Base-by-base conservation (phyloP, 2,329 filamentous ascomycete species). In the Dothistroma septosporum region DNA sequence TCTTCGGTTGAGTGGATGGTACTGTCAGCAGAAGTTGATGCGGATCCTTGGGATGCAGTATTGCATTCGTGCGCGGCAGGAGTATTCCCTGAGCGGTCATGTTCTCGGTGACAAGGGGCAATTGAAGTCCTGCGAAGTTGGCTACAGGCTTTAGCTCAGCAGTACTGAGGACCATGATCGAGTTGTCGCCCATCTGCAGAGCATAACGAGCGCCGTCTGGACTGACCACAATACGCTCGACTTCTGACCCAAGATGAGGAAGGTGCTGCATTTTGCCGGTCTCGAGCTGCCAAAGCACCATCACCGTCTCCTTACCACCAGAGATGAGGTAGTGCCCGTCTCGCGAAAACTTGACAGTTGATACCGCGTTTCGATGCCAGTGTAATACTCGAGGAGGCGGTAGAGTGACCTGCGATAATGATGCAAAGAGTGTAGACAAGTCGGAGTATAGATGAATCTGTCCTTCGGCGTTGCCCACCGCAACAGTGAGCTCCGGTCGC, bases 311-410 rank as follows among this genome's bases (percentile, higher is more conserved):
- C 22, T 87, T 86, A 33, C 94, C 94, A 71, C 94, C 94, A 59
- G 94, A 97, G 56, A 99, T 87, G 61, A 99, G 78, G 74, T 99
- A 99, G 72, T 96, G 92, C 91, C 93, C 92, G 81, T 99, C 94
- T 67, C 82, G 82, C 14, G 94, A 97, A 90, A 92, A 97, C 75
- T 94, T 96, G 60, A 96, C 82, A 10, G 90, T 84, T 68, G 89
- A 87, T 9, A 97, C 92, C 53, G 88, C 85, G 68, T 87, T 87
- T 68, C 92, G 85, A 75, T 99, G 94, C 94, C 94, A 99, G 74
- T 97, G 94, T 57, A 92, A 80, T 64, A 88, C 89, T 59, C 87
- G 86, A 21, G 83, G 80, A 46, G 84, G 72, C 14, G 81, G 69
- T 35, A 76, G 64, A 14, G 58, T 57, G 1, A 67, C 68, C 19